A percentile compares a stretch with the other conserved stretches of the same genome.
These are phyloP conservation scores for Yamadazyma akitaensis DNA, from an alignment of 805 yeast species.

Conservation along the genomic window DNA sequence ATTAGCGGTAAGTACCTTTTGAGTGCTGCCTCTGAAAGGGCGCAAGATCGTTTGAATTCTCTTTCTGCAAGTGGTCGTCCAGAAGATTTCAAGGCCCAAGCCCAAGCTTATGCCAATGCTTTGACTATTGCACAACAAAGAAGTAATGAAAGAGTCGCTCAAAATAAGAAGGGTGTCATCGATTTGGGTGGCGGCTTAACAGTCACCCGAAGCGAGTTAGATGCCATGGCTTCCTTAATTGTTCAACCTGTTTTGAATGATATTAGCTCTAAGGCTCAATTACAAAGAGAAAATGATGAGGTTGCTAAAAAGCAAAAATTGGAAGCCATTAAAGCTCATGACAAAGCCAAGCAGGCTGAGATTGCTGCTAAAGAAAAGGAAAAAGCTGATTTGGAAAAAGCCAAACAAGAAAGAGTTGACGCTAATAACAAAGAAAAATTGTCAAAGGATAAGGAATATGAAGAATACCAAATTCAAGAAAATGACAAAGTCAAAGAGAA, in stretches of 20 bases:
- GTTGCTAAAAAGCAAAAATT: constrained; percentile 30
- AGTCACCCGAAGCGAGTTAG: constrained; percentile 72
- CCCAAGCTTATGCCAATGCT: constrained; percentile 68
- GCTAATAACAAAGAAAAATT: constrained; percentile 31
- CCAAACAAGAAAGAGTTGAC: constrained; percentile 31
- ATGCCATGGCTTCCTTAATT: constrained; percentile 70
- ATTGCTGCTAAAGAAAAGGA: constrained; percentile 28
- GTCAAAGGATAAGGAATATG: constrained; percentile 27
- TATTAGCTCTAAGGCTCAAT: constrained; percentile 63
- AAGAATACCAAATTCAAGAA: constrained; percentile 27
- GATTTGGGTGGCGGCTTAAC: constrained; percentile 86
- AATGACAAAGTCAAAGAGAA: constrained; percentile 28
- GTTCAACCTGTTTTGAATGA: constrained; percentile 82
- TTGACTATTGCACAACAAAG: constrained; percentile 71
- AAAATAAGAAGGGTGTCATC: constrained; percentile 52
- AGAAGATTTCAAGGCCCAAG: constrained; percentile 39
- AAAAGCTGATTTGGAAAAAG: constrained; percentile 33
- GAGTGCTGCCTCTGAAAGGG: constrained; percentile 47
- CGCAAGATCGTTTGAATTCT: constrained; percentile 38
- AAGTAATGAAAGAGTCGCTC: constrained; percentile 50
- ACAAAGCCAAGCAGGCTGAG: constrained; percentile 29
- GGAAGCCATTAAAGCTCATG: constrained; percentile 32
- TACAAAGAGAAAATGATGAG: constrained; percentile 55
- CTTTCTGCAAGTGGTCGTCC: constrained; percentile 24
- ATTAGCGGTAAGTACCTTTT: constrained; percentile 47